Conservation (phyloP, 257 asterid species). For the Thymus mandschuricus region DNA sequence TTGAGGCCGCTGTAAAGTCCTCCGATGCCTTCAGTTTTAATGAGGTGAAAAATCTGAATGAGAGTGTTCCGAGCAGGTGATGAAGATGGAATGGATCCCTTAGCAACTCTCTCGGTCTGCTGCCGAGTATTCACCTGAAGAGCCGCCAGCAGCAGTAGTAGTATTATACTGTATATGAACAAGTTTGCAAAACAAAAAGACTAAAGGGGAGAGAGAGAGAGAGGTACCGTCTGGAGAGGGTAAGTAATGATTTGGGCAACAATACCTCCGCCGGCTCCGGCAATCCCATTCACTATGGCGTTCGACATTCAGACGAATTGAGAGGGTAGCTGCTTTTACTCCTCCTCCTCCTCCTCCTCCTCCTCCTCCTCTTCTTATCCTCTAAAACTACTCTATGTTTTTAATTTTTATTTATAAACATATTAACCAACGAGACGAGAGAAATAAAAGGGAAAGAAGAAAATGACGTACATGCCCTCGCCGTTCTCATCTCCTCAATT, state of each 20-base stretch:
- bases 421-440: neutral
- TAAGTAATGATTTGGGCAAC: conserved; percentile 83
- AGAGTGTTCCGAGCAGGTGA: conserved; percentile 46
- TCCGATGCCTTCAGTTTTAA: conserved; percentile 73
- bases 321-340: too few species aligned
- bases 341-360: too few species aligned
- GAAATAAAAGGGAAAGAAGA: neutral
- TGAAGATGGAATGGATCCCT: conserved; percentile 39
- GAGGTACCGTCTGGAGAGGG: conserved; percentile 79
- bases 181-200: neutral
- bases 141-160: neutral
- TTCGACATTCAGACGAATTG: conserved; percentile 52
- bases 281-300: conserved; percentile 84
- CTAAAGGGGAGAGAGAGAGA: conserved; percentile 8
- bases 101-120: conserved; percentile 87
- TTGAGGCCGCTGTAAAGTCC: conserved; percentile 96
- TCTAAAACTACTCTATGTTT: neutral
- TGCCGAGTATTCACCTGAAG: conserved; percentile 88
- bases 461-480: conserved; percentile 30
- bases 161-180: too few species aligned
- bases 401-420: neutral
- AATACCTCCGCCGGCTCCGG: conserved; percentile 94
- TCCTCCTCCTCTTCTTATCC: neutral
- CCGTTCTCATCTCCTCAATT: neutral
- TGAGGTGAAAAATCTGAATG: conserved; percentile 66